Percentiles rank a stretch among this genome's conserved stretches.
Conservation (phyloP, 371 early-diverging fungal species). For the Lichtheimia ramosa region DNA sequence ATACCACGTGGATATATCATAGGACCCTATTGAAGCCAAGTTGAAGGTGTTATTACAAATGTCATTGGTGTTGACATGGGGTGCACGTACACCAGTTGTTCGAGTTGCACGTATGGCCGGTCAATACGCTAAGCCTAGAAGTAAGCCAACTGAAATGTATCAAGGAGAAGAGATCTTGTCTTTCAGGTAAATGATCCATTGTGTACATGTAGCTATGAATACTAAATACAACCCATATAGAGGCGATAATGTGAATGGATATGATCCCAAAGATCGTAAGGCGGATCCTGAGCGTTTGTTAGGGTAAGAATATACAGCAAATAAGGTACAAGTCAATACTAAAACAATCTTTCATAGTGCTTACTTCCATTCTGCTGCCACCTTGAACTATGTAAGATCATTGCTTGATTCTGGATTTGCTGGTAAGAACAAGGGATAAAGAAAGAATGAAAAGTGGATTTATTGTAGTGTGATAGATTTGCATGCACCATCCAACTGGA, state of each 20-base stretch:
- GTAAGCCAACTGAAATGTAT: constrained; percentile 85
- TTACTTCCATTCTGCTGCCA: constrained; percentile 97
- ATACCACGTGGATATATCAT: constrained; percentile 1
- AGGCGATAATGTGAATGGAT: constrained; percentile 97
- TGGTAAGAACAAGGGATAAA: constrained; percentile 25
- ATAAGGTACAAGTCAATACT: not conserved
- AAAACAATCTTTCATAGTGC: constrained; percentile 53
- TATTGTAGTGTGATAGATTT: constrained; percentile 57
- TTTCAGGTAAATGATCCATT: constrained; percentile 48
- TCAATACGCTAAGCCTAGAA: constrained; percentile 96
- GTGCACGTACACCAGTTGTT: constrained; percentile 89
- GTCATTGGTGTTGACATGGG: constrained; percentile 94
- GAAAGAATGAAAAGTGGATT: not conserved
- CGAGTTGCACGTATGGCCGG: constrained; percentile 98
- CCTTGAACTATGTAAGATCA: constrained; percentile 91
- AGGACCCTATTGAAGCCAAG: constrained; percentile 90
- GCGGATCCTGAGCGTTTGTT: constrained; percentile 95
- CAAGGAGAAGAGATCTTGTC: constrained; percentile 81
- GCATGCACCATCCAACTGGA: constrained; percentile 89
- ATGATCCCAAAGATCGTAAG: constrained; percentile 79
- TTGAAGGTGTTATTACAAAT: constrained; percentile 95
- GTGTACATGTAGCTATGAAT: not conserved
- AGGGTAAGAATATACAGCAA: constrained; percentile 44
- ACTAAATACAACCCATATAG: constrained; percentile 19
- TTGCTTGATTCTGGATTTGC: constrained; percentile 81